Evolutionary conservation across 208 protist genomes (phyloP).

Genomic region (Phytomonas sp.): DNA sequence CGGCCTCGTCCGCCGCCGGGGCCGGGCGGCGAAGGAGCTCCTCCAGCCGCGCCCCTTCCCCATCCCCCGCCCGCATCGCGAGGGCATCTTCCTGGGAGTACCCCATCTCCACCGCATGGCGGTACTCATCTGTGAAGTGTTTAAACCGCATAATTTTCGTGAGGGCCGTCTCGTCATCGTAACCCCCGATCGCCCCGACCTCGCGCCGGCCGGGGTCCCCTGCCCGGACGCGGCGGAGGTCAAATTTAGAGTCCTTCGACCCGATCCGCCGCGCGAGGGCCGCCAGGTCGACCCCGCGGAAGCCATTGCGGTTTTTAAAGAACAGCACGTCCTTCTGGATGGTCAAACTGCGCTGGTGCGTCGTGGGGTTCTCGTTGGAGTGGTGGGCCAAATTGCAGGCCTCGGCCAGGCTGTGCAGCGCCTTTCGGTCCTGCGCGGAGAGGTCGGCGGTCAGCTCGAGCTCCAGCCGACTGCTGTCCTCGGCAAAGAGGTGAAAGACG

Average conservation of each 20-base stretch:
- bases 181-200: slow-evolving; percentile 52
- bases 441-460: slow-evolving; percentile 59
- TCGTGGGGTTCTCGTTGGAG: slow-evolving; percentile 27
- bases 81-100: slow-evolving; percentile 72
- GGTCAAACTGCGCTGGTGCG: slow-evolving; percentile 37
- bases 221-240: slow-evolving; percentile 35
- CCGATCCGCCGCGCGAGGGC: slow-evolving; percentile 31
- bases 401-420: slow-evolving; percentile 75
- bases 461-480: slow-evolving; percentile 62
- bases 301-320: slow-evolving; percentile 52
- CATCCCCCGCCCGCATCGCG: slow-evolving; percentile 24
- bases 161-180: slow-evolving; percentile 64
- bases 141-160: slow-evolving; percentile 47
- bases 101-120: slow-evolving; percentile 65
- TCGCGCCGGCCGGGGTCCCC: slow-evolving; percentile 25
- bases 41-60: slow-evolving; percentile 23
- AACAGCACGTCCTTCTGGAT: slow-evolving; percentile 84
- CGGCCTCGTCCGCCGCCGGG: slow-evolving; percentile 1
- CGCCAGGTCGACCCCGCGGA: slow-evolving; percentile 42
- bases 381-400: slow-evolving; percentile 81
- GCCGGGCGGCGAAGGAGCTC: slow-evolving; percentile 35
- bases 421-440: slow-evolving; percentile 57
- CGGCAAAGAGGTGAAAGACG: slow-evolving; percentile 61
- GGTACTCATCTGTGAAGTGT: slow-evolving; percentile 77
- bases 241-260: slow-evolving; percentile 63